These are phyloP conservation scores for Orbilia blumenaviensis DNA, from an alignment of 2,329 filamentous ascomycete species.

Conservation along the genomic window DNA sequence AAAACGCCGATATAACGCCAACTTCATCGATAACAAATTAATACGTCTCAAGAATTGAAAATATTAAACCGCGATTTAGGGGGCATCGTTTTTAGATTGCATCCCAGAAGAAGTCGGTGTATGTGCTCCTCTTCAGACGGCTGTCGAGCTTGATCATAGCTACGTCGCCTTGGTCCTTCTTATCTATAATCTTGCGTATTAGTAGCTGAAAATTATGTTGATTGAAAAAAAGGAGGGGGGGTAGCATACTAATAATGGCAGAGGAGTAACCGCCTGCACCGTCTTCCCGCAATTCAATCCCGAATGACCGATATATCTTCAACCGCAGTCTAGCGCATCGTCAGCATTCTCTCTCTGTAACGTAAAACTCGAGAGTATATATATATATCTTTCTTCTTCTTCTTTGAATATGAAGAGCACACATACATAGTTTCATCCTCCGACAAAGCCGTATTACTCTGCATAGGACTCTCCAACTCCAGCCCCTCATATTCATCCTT, in stretches of 20 bases:
- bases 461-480: slow-evolving; percentile 56
- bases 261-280: slow-evolving; percentile 82
- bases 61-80: background rate
- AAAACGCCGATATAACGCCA: slow-evolving; percentile 30
- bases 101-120: slow-evolving; percentile 96
- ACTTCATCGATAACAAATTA: slow-evolving; percentile 5
- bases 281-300: slow-evolving; percentile 87
- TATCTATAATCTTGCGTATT: slow-evolving; percentile 61
- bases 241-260: slow-evolving; percentile 63
- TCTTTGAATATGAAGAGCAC: background rate
- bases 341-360: slow-evolving; percentile 6
- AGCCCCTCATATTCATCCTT: slow-evolving; percentile 64
- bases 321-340: slow-evolving; percentile 71
- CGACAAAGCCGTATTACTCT: slow-evolving; percentile 57
- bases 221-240: background rate
- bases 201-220: background rate
- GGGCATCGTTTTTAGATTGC: slow-evolving; percentile 70
- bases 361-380: too few relatives aligned
- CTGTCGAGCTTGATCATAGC: slow-evolving; percentile 90
- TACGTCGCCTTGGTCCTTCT: slow-evolving; percentile 86
- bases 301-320: slow-evolving; percentile 88
- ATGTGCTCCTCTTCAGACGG: slow-evolving; percentile 86
- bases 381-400: too few relatives aligned
- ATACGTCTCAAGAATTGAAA: background rate
- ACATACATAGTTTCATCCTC: slow-evolving; percentile 60